Percentiles rank a stretch among this genome's conserved stretches.
Conservation (phyloP, 2,329 filamentous ascomycete genomes). For the Fusarium redolens region DNA sequence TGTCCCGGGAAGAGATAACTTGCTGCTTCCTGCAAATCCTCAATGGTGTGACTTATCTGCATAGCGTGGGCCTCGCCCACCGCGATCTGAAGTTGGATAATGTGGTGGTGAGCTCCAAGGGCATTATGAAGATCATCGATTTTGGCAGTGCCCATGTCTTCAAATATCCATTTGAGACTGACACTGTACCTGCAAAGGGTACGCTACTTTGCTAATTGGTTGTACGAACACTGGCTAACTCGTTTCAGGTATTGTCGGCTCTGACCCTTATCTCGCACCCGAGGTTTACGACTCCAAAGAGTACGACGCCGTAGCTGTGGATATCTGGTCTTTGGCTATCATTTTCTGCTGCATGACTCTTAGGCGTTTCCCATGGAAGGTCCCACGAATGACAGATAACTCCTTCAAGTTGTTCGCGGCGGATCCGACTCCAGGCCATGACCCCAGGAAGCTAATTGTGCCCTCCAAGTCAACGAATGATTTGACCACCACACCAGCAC, state of each 20-base stretch:
- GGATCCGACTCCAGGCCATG: slow-evolving; percentile 80
- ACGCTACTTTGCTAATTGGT: neutral
- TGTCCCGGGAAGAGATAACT: slow-evolving; percentile 89
- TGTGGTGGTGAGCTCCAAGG: slow-evolving; percentile 93
- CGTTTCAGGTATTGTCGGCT: slow-evolving; percentile 72
- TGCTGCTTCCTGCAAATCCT: slow-evolving; percentile 95
- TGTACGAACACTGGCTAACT: slow-evolving; percentile 3
- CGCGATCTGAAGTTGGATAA: slow-evolving; percentile 97
- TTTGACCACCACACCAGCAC: slow-evolving; percentile 52
- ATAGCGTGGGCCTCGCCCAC: slow-evolving; percentile 94
- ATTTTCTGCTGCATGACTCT: slow-evolving; percentile 99
- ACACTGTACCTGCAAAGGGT: slow-evolving; percentile 54
- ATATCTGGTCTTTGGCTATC: slow-evolving; percentile 98
- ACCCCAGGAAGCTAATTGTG: slow-evolving; percentile 64
- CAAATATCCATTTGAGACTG: slow-evolving; percentile 95
- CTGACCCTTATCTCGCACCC: slow-evolving; percentile 95
- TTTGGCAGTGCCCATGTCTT: slow-evolving; percentile 98
- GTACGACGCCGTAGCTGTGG: slow-evolving; percentile 92
- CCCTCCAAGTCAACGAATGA: slow-evolving; percentile 60
- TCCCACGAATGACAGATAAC: slow-evolving; percentile 90
- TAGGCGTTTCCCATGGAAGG: slow-evolving; percentile 95
- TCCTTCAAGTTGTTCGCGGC: slow-evolving; percentile 94
- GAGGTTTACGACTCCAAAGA: slow-evolving; percentile 95
- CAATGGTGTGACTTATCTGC: slow-evolving; percentile 92
- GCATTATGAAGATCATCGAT: slow-evolving; percentile 99